Conservation (phyloP, 768 basidiomycete genomes). For the Xanthoconium stramineum region DNA sequence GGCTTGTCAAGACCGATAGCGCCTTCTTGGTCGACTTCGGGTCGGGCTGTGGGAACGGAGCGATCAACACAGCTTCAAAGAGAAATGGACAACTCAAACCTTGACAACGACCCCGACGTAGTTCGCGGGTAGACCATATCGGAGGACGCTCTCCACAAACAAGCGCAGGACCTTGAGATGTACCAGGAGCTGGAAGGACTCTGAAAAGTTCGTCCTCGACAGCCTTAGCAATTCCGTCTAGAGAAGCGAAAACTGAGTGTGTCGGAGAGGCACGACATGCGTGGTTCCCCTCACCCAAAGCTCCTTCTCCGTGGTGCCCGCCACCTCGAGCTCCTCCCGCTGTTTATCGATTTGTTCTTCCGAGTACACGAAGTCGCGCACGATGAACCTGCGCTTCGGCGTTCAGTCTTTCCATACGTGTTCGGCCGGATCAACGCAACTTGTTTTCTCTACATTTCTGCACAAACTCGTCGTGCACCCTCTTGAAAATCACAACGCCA, state of each 20-base stretch:
- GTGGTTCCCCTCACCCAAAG: constrained; percentile 77
- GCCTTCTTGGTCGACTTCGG: constrained; percentile 79
- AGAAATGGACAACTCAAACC: constrained; percentile 38
- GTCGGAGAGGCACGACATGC: background rate
- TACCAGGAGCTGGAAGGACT: constrained; percentile 90
- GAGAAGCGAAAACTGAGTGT: constrained; percentile 1
- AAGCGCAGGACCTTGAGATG: constrained; percentile 90
- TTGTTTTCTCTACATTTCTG: constrained; percentile 96
- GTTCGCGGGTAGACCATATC: constrained; percentile 92
- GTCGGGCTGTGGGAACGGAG: constrained; percentile 61
- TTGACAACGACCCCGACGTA: constrained; percentile 81
- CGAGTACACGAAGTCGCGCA: constrained; percentile 91
- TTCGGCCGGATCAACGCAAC: constrained; percentile 40
- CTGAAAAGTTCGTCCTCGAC: constrained; percentile 94
- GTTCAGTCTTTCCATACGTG: constrained; percentile 1
- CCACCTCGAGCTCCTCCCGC: constrained; percentile 72
- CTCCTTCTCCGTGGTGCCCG: constrained; percentile 88
- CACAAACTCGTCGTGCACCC: constrained; percentile 86
- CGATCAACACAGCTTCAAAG: background rate
- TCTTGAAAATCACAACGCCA: constrained; percentile 83
- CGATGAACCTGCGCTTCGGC: constrained; percentile 65
- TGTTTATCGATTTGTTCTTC: constrained; percentile 80
- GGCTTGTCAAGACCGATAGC: constrained; percentile 64
- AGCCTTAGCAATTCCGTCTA: constrained; percentile 90
- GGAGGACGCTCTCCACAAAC: constrained; percentile 92